A percentile compares a stretch with the other conserved stretches of the same genome.
Evolutionary conservation across 2,329 filamentous ascomycete genomes (phyloP).

Genomic region (Corinectria fuckeliana): DNA sequence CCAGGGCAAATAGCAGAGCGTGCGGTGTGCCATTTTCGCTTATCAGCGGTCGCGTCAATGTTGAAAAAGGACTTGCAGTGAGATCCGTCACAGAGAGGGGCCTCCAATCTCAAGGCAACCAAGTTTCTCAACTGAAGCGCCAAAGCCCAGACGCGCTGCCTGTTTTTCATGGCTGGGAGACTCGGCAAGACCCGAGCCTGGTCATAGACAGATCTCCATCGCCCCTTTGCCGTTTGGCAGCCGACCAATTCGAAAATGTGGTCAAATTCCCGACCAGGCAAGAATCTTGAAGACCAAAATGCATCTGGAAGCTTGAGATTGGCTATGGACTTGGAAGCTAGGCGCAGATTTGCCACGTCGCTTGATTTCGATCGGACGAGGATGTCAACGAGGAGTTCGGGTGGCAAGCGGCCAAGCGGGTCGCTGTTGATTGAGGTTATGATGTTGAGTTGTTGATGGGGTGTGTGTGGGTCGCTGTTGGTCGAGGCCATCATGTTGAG

Average conservation of each 20-base stretch:
- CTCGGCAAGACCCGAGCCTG: background rate
- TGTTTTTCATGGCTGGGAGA: conserved; percentile 5
- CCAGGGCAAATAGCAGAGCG: background rate
- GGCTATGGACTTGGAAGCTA: background rate
- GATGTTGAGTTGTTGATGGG: background rate
- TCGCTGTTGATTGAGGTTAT: conserved; percentile 1
- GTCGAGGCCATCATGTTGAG: background rate
- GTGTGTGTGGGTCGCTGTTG: conserved; percentile 1
- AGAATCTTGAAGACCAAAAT: conserved; percentile 3
- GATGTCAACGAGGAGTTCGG: conserved; percentile 2
- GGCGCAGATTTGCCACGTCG: background rate
- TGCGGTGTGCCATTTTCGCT: conserved; percentile 5
- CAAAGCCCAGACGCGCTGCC: conserved; percentile 8
- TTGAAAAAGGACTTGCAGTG: conserved; percentile 10
- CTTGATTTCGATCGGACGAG: background rate
- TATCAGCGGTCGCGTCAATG: background rate
- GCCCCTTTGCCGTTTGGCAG: background rate
- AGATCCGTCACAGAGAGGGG: background rate
- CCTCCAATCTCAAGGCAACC: conserved; percentile 3
- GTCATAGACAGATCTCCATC: background rate
- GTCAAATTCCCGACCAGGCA: background rate
- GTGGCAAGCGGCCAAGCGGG: background rate
- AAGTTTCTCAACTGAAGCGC: conserved; percentile 3
- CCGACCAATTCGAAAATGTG: background rate
- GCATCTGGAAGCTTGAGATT: background rate